phyloP scores from a whole-genome alignment of 1,284 basidiomycete genomes.

The Grifola frondosa region DNA sequence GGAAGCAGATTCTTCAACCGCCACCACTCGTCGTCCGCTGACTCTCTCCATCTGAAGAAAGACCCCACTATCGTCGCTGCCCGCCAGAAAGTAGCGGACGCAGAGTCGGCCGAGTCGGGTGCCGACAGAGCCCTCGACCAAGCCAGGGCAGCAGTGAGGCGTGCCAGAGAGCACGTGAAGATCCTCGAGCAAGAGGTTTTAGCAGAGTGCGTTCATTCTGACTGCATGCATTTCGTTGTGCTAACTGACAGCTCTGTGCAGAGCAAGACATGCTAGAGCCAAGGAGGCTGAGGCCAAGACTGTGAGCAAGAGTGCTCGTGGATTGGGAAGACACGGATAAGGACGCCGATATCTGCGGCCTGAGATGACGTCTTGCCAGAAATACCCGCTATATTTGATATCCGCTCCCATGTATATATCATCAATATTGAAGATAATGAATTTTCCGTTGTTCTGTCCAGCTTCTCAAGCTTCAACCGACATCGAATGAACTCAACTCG shows the following conservation, averaged over 20 bases:
- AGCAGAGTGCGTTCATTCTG: constrained; percentile 48
- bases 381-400: too few relatives aligned
- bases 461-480: too few relatives aligned
- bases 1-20: constrained; percentile 29
- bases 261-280: constrained; percentile 52
- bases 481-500: too few relatives aligned
- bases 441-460: too few relatives aligned
- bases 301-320: constrained; percentile 52
- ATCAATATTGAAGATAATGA: too few relatives aligned
- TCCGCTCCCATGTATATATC: too few relatives aligned
- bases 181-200: constrained; percentile 52
- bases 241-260: constrained; percentile 24
- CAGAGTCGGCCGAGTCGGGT: constrained; percentile 52
- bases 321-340: constrained; percentile 56
- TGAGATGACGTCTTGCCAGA: too few relatives aligned
- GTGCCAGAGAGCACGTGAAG: constrained; percentile 53
- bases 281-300: constrained; percentile 59
- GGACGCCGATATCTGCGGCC: too few relatives aligned
- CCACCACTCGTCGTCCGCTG: constrained; percentile 27
- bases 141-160: constrained; percentile 46
- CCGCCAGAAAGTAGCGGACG: constrained; percentile 51
- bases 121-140: constrained; percentile 52
- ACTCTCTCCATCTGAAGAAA: constrained; percentile 26
- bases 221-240: neutral
- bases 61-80: constrained; percentile 54